Evolutionary conservation across 345 rosid species (phyloP).

Genomic region (Diplotaxis tenuifolia): DNA sequence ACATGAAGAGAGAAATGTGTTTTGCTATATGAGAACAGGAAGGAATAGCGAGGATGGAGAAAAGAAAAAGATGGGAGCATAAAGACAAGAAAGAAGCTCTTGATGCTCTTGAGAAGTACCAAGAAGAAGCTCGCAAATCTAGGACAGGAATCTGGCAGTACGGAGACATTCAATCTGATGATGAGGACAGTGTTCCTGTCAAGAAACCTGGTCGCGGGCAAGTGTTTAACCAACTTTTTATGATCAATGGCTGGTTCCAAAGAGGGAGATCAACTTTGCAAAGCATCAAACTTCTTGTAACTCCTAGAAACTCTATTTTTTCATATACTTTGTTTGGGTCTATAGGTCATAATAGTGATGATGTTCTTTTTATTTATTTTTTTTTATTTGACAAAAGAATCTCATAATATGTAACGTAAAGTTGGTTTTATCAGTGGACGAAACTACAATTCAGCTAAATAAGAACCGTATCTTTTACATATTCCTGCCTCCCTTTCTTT

Average conservation of each 20-base stretch:
- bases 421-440: too few species aligned
- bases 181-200: conserved; percentile 73
- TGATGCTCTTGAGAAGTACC: conserved; percentile 69
- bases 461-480: too few species aligned
- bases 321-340: neutral
- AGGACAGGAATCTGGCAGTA: conserved; percentile 89
- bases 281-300: conserved; percentile 33
- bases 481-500: too few species aligned
- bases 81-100: conserved; percentile 64
- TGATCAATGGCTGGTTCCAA: conserved; percentile 1
- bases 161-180: conserved; percentile 91
- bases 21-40: conserved; percentile 52
- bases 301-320: conserved; percentile 11
- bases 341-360: conserved; percentile 12
- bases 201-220: conserved; percentile 70
- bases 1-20: conserved; percentile 10
- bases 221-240: conserved; percentile 10
- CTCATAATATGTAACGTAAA: too few species aligned
- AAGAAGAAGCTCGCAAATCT: conserved; percentile 68
- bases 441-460: neutral
- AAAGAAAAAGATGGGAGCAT: conserved; percentile 73
- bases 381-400: conserved; percentile 12
- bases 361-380: conserved; percentile 1
- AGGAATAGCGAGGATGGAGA: conserved; percentile 90
- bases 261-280: neutral